Evolutionary conservation across 306 rosid genomes (phyloP).

Genomic region (Chamaecrista fasciculata): DNA sequence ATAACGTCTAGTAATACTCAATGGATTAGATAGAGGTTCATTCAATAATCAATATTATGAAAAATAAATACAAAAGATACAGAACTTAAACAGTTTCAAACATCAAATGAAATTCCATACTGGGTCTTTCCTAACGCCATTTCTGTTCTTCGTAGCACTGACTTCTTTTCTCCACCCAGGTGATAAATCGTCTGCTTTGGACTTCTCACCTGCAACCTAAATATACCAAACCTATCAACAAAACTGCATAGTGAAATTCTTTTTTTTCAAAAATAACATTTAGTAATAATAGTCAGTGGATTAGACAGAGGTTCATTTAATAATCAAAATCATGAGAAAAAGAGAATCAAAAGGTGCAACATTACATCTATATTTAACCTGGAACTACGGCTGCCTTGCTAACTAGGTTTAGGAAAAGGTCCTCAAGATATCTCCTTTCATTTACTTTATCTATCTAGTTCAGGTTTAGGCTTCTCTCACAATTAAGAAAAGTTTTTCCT

Average conservation of each 20-base stretch:
- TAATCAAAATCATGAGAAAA: constrained; percentile 26
- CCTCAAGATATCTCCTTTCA: not conserved
- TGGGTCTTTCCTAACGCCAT: too few relatives aligned
- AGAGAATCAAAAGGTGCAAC: too few relatives aligned
- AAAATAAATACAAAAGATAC: too few relatives aligned
- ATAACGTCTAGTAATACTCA: constrained; percentile 21
- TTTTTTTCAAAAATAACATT: constrained; percentile 18
- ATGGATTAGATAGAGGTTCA: constrained; percentile 16
- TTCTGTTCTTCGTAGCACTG: too few relatives aligned
- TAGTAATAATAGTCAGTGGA: constrained; percentile 7
- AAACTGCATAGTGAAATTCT: too few relatives aligned
- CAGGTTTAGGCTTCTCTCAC: not conserved
- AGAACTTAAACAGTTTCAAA: too few relatives aligned
- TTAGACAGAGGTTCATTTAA: constrained; percentile 1
- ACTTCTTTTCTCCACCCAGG: too few relatives aligned
- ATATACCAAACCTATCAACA: too few relatives aligned
- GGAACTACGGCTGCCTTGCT: not conserved
- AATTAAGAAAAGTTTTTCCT: not conserved
- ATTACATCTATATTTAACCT: not conserved
- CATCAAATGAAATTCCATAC: too few relatives aligned
- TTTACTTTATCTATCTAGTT: not conserved
- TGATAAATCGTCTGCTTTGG: too few relatives aligned
- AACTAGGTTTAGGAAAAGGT: not conserved
- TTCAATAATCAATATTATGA: constrained; percentile 20
- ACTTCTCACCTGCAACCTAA: too few relatives aligned